Conservation (phyloP, 306 rosid genomes). For the Casuarina equisetifolia region DNA sequence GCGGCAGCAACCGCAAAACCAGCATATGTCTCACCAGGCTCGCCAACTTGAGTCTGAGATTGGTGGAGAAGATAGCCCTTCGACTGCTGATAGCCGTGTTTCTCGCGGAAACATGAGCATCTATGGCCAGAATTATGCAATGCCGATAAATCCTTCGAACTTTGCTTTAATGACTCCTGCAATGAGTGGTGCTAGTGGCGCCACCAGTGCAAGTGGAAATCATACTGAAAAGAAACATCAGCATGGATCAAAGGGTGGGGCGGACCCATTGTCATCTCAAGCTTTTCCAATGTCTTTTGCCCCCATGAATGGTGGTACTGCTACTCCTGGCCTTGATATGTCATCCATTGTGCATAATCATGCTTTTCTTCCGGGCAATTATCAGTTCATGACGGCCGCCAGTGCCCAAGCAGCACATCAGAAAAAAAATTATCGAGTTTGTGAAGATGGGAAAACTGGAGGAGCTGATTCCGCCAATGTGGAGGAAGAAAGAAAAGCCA, state of each 20-base stretch:
- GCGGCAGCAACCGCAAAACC: slow-evolving; percentile 56
- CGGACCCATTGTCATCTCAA: slow-evolving; percentile 53
- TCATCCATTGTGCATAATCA: slow-evolving; percentile 66
- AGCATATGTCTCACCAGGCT: slow-evolving; percentile 50
- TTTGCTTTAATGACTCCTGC: slow-evolving; percentile 75
- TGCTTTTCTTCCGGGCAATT: slow-evolving; percentile 55
- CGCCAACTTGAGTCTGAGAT: slow-evolving; percentile 79
- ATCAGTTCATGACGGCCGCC: slow-evolving; percentile 57
- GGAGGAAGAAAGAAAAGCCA: slow-evolving; percentile 73
- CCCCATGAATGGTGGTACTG: slow-evolving; percentile 58
- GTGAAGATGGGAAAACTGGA: slow-evolving; percentile 66
- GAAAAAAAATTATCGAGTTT: slow-evolving; percentile 55
- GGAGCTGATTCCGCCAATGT: slow-evolving; percentile 53
- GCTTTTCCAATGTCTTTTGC: slow-evolving; percentile 82
- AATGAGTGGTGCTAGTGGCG: slow-evolving; percentile 27
- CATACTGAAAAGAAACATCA: slow-evolving; percentile 69
- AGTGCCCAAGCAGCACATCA: slow-evolving; percentile 63
- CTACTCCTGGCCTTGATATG: slow-evolving; percentile 66
- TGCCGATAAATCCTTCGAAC: slow-evolving; percentile 72
- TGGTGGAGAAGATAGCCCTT: slow-evolving; percentile 86
- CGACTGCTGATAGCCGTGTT: slow-evolving; percentile 72
- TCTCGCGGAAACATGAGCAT: slow-evolving; percentile 58
- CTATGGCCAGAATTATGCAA: slow-evolving; percentile 70
- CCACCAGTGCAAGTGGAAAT: slow-evolving; percentile 44
- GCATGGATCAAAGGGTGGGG: slow-evolving; percentile 56